Evolutionary conservation across 805 yeast genomes (phyloP).

Genomic region (Hanseniaspora thailandica): DNA sequence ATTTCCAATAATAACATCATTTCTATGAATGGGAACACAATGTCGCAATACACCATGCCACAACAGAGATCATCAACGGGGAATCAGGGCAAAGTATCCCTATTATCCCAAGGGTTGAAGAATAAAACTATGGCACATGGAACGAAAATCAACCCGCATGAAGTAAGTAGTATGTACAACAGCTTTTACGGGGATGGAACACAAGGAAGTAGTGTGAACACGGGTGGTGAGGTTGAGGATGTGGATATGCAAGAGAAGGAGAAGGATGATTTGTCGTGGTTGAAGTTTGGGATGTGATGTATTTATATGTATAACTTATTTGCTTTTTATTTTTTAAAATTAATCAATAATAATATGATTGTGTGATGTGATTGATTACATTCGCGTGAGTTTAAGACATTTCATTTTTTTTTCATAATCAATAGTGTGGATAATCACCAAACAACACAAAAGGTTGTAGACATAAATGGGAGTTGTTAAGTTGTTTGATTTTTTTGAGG

Average conservation of each 20-base stretch:
- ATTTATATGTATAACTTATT: not conserved
- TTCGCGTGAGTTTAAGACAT: too few relatives aligned
- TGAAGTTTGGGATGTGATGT: slow-evolving; percentile 27
- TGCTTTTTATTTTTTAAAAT: too few relatives aligned
- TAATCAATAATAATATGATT: too few relatives aligned
- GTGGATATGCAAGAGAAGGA: not conserved
- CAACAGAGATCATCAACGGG: not conserved
- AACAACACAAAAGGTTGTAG: too few relatives aligned
- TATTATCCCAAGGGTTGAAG: slow-evolving; percentile 25
- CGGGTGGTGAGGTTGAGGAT: too few relatives aligned
- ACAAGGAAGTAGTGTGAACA: too few relatives aligned
- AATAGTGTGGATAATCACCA: too few relatives aligned
- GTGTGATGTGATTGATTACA: too few relatives aligned
- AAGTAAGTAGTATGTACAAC: slow-evolving; percentile 15
- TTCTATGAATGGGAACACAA: slow-evolving; percentile 11
- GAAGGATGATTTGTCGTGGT: slow-evolving; percentile 28
- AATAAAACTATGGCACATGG: not conserved
- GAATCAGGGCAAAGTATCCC: slow-evolving; percentile 23
- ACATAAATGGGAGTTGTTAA: slow-evolving; percentile 4
- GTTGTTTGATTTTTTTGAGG: not conserved
- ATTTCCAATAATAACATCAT: slow-evolving; percentile 10
- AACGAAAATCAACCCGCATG: slow-evolving; percentile 10
- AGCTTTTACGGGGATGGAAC: slow-evolving; percentile 9
- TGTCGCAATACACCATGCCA: not conserved
- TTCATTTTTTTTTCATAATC: too few relatives aligned